These are phyloP conservation scores for Microcyclosporella mali DNA, from an alignment of 2,329 filamentous ascomycete species.

Conservation along the genomic window DNA sequence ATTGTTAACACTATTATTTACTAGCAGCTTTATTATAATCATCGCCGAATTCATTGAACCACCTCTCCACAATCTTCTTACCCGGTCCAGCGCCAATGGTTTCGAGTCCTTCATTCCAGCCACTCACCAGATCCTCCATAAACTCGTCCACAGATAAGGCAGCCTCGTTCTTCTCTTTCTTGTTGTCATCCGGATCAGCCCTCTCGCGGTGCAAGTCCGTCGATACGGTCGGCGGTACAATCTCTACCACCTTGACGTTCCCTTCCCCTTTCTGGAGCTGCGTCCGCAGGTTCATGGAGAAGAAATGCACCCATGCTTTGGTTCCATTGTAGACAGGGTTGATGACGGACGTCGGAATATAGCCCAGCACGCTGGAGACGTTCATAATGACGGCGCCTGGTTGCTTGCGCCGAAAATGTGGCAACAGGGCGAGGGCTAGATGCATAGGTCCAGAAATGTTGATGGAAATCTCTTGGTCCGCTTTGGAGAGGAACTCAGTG, in stretches of 20 bases:
- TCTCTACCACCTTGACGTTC: constrained; percentile 48
- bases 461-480: constrained; percentile 53
- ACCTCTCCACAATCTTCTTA: constrained; percentile 38
- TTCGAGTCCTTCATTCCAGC: constrained; percentile 44
- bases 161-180: constrained; percentile 49
- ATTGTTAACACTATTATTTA: constrained; percentile 3
- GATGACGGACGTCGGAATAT: constrained; percentile 47
- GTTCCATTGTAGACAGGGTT: constrained; percentile 56
- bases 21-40: constrained; percentile 23
- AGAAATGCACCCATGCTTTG: constrained; percentile 55
- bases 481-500: constrained; percentile 43
- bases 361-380: constrained; percentile 50
- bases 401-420: constrained; percentile 43
- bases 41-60: constrained; percentile 35
- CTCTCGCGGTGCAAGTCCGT: constrained; percentile 53
- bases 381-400: constrained; percentile 46
- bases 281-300: constrained; percentile 49
- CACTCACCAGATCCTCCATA: constrained; percentile 42
- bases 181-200: constrained; percentile 53
- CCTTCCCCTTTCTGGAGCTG: constrained; percentile 41
- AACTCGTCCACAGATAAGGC: constrained; percentile 50
- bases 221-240: constrained; percentile 50
- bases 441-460: constrained; percentile 56
- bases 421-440: constrained; percentile 44
- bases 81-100: constrained; percentile 45